Base-by-base conservation (phyloP, 176 grass and related monocot species). In the Coix lacrymajobi region DNA sequence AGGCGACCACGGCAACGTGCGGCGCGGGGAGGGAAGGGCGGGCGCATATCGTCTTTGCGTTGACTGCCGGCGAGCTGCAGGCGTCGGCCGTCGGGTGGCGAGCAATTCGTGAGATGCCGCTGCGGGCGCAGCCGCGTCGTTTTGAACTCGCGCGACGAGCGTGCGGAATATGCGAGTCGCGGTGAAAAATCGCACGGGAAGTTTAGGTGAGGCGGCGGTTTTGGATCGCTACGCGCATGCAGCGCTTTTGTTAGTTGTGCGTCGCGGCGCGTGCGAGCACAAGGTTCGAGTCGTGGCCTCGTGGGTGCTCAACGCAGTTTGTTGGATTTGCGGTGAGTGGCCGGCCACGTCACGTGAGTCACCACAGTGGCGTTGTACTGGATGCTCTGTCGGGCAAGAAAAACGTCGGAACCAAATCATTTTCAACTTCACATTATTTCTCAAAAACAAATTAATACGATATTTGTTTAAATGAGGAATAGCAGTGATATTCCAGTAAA, bases 1-100 rank as follows among this genome's bases (percentile, higher is more conserved):
- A 94, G 73, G 87, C 61, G 1, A 89, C 62, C 19, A 94, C 62
- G 4, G 81, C 89, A 11, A 91, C 78, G 84, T 94, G 92, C 70
- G 81, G 73, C 37, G 19, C 61, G 68, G 12, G 41, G 77, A 66
- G 29, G 77, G 32, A 4, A 13, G 62, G 10, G 31, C 44, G 5
- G 62, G 62, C 43, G 13, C 45, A n/a, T 64, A 80, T 80, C 44
- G 29, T 25, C 24, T 13, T 19, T 29, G n/a, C n/a, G n/a, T n/a
- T n/a, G 24, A 11, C 7, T 0, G n/a, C n/a, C 8, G 7, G 37
- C 28, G 32, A 22, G 38, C 9, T 6, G 52, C n/a, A n/a, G n/a
- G 8, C 12, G 11, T 9, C 0, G 29, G 5, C 37, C 28, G 0
- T 24, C 20, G 45, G 68, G 6, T n/a, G 7, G 66, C 38, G 31